Conservation (phyloP, 331 rosid genomes). For the Prunus yedoensis region DNA sequence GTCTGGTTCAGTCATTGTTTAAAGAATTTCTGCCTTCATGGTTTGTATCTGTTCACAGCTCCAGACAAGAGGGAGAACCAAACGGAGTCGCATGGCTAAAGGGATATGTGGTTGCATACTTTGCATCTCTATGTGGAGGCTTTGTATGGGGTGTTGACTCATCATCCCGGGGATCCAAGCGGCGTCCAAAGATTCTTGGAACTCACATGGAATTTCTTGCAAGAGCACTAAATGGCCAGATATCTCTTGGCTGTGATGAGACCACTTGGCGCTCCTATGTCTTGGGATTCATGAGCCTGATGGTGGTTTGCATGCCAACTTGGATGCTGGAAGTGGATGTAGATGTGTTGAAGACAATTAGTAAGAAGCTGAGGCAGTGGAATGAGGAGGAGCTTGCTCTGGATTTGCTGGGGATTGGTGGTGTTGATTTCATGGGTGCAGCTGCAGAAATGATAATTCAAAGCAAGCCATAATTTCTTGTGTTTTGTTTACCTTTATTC, state of each 20-base stretch:
- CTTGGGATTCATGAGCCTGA: slow-evolving; percentile 57
- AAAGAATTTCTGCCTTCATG: slow-evolving; percentile 66
- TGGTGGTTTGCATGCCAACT: slow-evolving; percentile 61
- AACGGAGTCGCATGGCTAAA: slow-evolving; percentile 54
- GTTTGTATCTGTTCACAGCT: slow-evolving; percentile 62
- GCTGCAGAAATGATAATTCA: slow-evolving; percentile 63
- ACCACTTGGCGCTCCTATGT: slow-evolving; percentile 69
- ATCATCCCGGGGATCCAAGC: slow-evolving; percentile 54
- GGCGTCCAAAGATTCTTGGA: slow-evolving; percentile 57
- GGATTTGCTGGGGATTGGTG: slow-evolving; percentile 57
- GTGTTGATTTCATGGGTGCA: slow-evolving; percentile 65
- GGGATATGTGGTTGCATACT: slow-evolving; percentile 67
- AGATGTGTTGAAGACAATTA: slow-evolving; percentile 52
- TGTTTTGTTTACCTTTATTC: background rate
- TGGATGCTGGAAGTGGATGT: slow-evolving; percentile 67
- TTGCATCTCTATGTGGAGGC: slow-evolving; percentile 59
- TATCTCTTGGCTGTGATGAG: slow-evolving; percentile 61
- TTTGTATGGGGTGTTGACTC: slow-evolving; percentile 76
- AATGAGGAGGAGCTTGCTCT: slow-evolving; percentile 68
- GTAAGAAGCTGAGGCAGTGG: slow-evolving; percentile 57
- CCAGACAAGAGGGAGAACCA: slow-evolving; percentile 37
- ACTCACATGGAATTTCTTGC: slow-evolving; percentile 69
- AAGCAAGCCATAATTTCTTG: slow-evolving; percentile 25
- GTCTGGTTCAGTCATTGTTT: slow-evolving; percentile 55
- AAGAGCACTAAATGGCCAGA: slow-evolving; percentile 59